phyloP scores from a whole-genome alignment of 768 basidiomycete genomes.

The Tremella mesenterica region DNA sequence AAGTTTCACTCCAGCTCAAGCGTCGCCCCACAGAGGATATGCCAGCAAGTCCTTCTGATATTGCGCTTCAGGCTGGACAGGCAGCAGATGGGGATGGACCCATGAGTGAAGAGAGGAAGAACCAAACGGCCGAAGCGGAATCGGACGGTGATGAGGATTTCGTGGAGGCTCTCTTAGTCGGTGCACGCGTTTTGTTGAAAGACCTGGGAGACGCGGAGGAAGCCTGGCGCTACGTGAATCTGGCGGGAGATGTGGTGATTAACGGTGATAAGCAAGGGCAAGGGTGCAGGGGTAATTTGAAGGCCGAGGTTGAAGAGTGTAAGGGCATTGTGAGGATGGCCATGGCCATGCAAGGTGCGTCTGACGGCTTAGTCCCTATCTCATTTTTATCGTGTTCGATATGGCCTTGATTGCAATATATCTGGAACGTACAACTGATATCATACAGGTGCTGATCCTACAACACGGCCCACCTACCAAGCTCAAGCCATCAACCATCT shows the following conservation, averaged over 20 bases:
- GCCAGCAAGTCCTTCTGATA: conserved; percentile 13
- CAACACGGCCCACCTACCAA: conserved; percentile 56
- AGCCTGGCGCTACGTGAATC: conserved; percentile 37
- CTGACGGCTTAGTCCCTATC: too few relatives aligned
- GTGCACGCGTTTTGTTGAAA: conserved; percentile 65
- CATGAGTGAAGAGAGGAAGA: background rate
- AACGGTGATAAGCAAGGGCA: conserved; percentile 50
- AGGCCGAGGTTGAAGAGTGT: conserved; percentile 39
- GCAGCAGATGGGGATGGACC: conserved; percentile 4
- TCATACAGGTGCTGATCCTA: conserved; percentile 57
- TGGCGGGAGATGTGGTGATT: conserved; percentile 49
- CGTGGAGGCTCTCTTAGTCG: conserved; percentile 68
- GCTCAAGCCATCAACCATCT: conserved; percentile 53
- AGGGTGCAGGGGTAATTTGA: conserved; percentile 7
- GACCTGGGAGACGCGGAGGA: conserved; percentile 54
- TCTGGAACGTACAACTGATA: background rate
- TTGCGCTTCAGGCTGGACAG: background rate
- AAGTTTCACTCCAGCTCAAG: conserved; percentile 39
- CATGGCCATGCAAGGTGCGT: conserved; percentile 62
- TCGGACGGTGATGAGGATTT: conserved; percentile 62
- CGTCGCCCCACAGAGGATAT: conserved; percentile 26
- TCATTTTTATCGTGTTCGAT: too few relatives aligned
- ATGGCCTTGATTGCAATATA: background rate
- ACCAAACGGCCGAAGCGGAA: conserved; percentile 38
- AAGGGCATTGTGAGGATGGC: conserved; percentile 61